Conservation (phyloP, 1,284 basidiomycete genomes). For the Prillingera fragicola region DNA sequence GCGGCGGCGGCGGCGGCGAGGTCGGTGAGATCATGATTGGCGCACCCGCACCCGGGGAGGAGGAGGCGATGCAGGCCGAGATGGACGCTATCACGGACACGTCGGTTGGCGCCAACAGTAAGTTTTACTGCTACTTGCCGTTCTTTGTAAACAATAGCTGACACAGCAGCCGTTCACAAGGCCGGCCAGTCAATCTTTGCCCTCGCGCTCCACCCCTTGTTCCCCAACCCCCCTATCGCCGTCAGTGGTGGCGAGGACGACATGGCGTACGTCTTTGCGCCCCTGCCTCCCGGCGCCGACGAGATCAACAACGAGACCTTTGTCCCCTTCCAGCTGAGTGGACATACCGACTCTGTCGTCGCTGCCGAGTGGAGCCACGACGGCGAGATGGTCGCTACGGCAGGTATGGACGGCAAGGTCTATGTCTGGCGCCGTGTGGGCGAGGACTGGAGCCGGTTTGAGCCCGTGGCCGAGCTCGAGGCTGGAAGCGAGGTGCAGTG, state of each 20-base stretch:
- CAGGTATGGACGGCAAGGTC: slow-evolving; percentile 94
- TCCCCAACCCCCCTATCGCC: slow-evolving; percentile 73
- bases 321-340: slow-evolving; percentile 73
- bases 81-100: not conserved
- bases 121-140: slow-evolving; percentile 9
- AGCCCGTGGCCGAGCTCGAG: slow-evolving; percentile 84
- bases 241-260: slow-evolving; percentile 95
- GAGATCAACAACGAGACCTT: slow-evolving; percentile 58
- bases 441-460: slow-evolving; percentile 73
- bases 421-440: slow-evolving; percentile 77
- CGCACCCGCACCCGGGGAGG: slow-evolving; percentile 29
- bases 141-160: not conserved
- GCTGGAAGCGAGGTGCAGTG: slow-evolving; percentile 96
- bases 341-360: slow-evolving; percentile 88
- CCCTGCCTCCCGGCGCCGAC: slow-evolving; percentile 30
- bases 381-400: slow-evolving; percentile 87
- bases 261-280: slow-evolving; percentile 75
- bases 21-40: slow-evolving; percentile 50
- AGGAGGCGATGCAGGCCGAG: slow-evolving; percentile 17
- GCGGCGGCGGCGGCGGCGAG: slow-evolving; percentile 49
- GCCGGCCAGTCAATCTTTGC: slow-evolving; percentile 67
- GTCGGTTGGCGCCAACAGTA: not conserved
- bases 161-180: slow-evolving; percentile 38
- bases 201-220: slow-evolving; percentile 65
- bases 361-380: slow-evolving; percentile 74